Evolutionary conservation across 345 rosid genomes (phyloP), one percentile per base, ranked within the genome.

Genomic region (Camelina neglecta): DNA sequence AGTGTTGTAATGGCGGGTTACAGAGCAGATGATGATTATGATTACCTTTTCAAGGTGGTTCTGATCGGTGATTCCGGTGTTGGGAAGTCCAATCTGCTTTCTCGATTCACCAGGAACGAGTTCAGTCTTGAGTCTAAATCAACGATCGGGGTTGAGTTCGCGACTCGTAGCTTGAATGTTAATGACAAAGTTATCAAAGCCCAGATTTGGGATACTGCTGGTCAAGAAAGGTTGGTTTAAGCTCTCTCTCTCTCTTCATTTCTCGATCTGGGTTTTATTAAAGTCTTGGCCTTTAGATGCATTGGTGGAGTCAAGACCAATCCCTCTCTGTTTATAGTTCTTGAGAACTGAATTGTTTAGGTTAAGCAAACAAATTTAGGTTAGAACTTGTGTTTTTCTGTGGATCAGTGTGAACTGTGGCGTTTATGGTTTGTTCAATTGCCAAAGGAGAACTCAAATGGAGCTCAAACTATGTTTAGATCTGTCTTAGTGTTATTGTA

Each of bases 161-260:
- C 97, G 11, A 92, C 97, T 78, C 93, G 97, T 48, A 92, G 97
- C 88, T 83, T 92, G 84, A 88, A 72, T 69, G 92, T 92, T 38
- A 91, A 92, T 80, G 85, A 84, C 20, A 92, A 92, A 78, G 85
- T 92, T 74, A 87, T 92, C 82, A 92, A 92, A 78, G 93, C 97
- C 76, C 97, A 92, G 96, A 92, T 92, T 90, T 92, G 97, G 97
- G 97, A 92, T 72, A 92, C 97, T 56, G 97, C 97, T 81, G 97
- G 97, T 56, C 96, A 92, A 78, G 97, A 92, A 66, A 92, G 97
- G 96, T 89, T 36, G 33, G 11, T 38, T 39, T 39, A 8, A 8
- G 11, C 11, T 71, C 2, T 24, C 11, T 35, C 53, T 62, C 61
- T 2, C 80, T 20, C 50, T 49, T 55, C 39, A 5, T 76, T 53